Evolutionary conservation across 1,284 basidiomycete species (phyloP).

Genomic region (Phylloporus sp.): DNA sequence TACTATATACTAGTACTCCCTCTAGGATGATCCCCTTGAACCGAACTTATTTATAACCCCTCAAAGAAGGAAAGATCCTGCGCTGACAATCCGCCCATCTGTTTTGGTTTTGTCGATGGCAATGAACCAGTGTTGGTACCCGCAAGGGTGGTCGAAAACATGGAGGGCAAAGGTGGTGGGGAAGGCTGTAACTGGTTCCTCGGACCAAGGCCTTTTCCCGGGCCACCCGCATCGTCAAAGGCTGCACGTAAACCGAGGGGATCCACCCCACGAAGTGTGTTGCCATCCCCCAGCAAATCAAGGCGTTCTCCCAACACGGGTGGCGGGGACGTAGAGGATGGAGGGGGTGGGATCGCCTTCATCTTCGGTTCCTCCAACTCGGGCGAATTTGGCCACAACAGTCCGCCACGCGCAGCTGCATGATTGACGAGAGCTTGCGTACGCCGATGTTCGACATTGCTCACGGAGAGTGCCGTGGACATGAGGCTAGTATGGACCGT

Average conservation of each 20-base stretch:
- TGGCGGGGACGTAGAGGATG: constrained; percentile 52
- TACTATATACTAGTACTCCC: background rate
- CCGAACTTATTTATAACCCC: constrained; percentile 51
- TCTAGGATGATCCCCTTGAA: background rate
- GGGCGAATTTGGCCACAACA: constrained; percentile 67
- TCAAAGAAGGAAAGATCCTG: constrained; percentile 83
- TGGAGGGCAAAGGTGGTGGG: constrained; percentile 14
- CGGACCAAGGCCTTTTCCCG: constrained; percentile 4
- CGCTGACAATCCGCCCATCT: constrained; percentile 64
- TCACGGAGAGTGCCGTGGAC: constrained; percentile 30
- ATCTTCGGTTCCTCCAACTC: background rate
- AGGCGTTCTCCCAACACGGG: constrained; percentile 12
- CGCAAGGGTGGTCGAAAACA: constrained; percentile 19
- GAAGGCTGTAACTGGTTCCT: constrained; percentile 13
- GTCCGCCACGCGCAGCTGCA: constrained; percentile 59
- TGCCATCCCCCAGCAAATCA: constrained; percentile 28
- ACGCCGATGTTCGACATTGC: constrained; percentile 51
- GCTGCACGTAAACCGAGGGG: background rate
- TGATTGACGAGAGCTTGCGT: constrained; percentile 62
- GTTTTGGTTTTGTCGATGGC: constrained; percentile 34
- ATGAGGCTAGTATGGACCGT: constrained; percentile 32
- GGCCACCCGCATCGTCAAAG: constrained; percentile 1
- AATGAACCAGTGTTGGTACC: constrained; percentile 12
- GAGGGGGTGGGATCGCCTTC: constrained; percentile 46
- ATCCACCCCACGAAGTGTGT: background rate